Percentiles rank a stretch among this genome's conserved stretches.
These are phyloP conservation scores for Scedosporium minutisporum DNA, from an alignment of 2,329 filamentous ascomycete species.

Conservation along the genomic window DNA sequence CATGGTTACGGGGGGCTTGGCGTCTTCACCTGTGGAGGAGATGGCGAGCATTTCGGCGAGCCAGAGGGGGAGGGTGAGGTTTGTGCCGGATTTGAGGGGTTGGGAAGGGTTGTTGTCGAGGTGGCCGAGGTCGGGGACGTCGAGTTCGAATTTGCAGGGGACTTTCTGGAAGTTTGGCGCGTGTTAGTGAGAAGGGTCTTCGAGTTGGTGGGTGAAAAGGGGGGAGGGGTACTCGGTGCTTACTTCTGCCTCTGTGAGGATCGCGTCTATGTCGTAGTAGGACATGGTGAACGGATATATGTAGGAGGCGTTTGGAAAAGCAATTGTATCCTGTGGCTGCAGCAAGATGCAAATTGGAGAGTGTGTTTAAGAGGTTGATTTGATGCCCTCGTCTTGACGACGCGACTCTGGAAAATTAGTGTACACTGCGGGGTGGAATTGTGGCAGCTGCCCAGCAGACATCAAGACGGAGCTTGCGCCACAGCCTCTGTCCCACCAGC, in stretches of 20 bases:
- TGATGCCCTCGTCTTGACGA: too few relatives aligned
- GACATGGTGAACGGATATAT: slow-evolving; percentile 36
- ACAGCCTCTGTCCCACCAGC: background rate
- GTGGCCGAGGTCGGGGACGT: slow-evolving; percentile 78
- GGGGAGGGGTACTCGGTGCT: slow-evolving; percentile 7
- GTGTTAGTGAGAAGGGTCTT: slow-evolving; percentile 23
- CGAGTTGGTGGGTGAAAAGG: background rate
- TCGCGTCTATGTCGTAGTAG: slow-evolving; percentile 78
- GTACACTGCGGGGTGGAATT: too few relatives aligned
- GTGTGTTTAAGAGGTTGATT: too few relatives aligned
- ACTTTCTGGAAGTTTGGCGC: slow-evolving; percentile 58
- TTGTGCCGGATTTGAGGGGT: slow-evolving; percentile 70
- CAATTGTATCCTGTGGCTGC: too few relatives aligned
- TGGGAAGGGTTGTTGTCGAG: slow-evolving; percentile 69
- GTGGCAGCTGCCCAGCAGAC: too few relatives aligned
- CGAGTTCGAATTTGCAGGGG: slow-evolving; percentile 87
- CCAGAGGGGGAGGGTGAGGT: slow-evolving; percentile 82
- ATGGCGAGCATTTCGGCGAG: slow-evolving; percentile 88
- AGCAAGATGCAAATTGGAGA: too few relatives aligned
- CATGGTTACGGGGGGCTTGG: slow-evolving; percentile 60
- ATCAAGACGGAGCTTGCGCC: background rate
- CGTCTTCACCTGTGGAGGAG: slow-evolving; percentile 37
- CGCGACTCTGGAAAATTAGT: too few relatives aligned
- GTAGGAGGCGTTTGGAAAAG: background rate
- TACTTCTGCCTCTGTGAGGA: slow-evolving; percentile 77